These are phyloP conservation scores for Calonectria hongkongensis DNA, from an alignment of 2,329 filamentous ascomycete species.

Conservation along the genomic window DNA sequence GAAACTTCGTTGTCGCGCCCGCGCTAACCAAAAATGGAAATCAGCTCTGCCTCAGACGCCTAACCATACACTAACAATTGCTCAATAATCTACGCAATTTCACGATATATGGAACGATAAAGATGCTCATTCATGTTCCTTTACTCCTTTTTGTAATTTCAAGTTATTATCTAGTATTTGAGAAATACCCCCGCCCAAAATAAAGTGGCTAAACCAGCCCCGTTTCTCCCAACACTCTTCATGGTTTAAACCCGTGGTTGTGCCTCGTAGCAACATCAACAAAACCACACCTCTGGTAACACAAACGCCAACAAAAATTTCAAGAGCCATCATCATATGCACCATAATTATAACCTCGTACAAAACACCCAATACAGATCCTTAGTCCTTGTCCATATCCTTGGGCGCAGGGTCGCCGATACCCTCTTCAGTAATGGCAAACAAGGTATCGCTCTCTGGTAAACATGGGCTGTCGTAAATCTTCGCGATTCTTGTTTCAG, in stretches of 20 bases:
- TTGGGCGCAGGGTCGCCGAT: conserved; percentile 97
- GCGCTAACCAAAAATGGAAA: conserved; percentile 62
- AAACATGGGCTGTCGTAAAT: conserved; percentile 99
- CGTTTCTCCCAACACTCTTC: conserved; percentile 28
- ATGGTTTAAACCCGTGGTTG: background rate
- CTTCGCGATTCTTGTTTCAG: conserved; percentile 97
- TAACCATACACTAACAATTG: background rate
- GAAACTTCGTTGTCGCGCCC: conserved; percentile 51
- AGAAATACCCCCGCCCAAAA: conserved; percentile 13
- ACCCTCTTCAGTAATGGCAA: conserved; percentile 97
- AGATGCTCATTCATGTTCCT: background rate
- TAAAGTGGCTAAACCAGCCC: conserved; percentile 27
- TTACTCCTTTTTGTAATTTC: background rate
- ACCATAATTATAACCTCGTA: conserved; percentile 47
- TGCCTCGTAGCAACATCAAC: conserved; percentile 22
- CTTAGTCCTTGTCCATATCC: conserved; percentile 89
- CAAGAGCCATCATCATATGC: conserved; percentile 48
- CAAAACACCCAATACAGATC: background rate
- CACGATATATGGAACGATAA: background rate
- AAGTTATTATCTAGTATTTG: background rate
- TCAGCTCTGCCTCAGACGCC: conserved; percentile 53
- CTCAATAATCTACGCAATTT: background rate
- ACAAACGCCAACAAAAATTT: conserved; percentile 59
- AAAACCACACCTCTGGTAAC: conserved; percentile 35
- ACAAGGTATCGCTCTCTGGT: conserved; percentile 96